Evolutionary conservation across 257 asterid genomes (phyloP), one percentile per base, ranked within the genome.

Genomic region (Linderniella brevidens): DNA sequence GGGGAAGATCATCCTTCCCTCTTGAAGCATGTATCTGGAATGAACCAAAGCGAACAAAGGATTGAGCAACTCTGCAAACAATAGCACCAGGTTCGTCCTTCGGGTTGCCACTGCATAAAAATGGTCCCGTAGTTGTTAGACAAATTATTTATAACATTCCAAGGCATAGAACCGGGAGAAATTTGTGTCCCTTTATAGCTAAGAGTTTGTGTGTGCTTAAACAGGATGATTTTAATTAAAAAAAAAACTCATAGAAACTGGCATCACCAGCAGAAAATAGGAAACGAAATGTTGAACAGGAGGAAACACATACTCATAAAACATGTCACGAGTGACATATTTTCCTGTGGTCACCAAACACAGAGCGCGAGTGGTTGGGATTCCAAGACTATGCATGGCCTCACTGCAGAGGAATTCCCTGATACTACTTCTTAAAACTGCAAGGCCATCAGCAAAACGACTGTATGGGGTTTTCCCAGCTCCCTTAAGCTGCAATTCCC

Each of bases 381-480:
- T 79, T 61, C 99, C 98, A 40, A 90, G 79, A 58, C 70, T 63
- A 69, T 85, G 94, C 90, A 90, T 81, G 46, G 99, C 99, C 73
- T 90, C 99, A 46, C 99, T 85, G 69, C 99, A 90, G 41, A 90
- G 93, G 60, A 90, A 90, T 55, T 90, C 99, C 44, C 99, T 64
- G 64, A 90, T 75, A 54, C 99, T 90, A 58, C 99, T 90, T 35
- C 99, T 80, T 57, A 90, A 58, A 9, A 90, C 99, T 20, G 99
- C 99, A 52, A 85, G 96, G 41, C 99, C 99, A 69, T 90, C 99
- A 13, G 99, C 99, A 77, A 90, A 90, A 60, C 99, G 79, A 65
- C 98, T 90, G 71, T 90, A 90, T 52, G 98, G 96, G 49, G 98
- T 85, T 69, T 50, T 85, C 55, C 98, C 98, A 58, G 92, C 82